phyloP scores from a whole-genome alignment of 2,329 filamentous ascomycete species.

The Penicillium decumbens region DNA sequence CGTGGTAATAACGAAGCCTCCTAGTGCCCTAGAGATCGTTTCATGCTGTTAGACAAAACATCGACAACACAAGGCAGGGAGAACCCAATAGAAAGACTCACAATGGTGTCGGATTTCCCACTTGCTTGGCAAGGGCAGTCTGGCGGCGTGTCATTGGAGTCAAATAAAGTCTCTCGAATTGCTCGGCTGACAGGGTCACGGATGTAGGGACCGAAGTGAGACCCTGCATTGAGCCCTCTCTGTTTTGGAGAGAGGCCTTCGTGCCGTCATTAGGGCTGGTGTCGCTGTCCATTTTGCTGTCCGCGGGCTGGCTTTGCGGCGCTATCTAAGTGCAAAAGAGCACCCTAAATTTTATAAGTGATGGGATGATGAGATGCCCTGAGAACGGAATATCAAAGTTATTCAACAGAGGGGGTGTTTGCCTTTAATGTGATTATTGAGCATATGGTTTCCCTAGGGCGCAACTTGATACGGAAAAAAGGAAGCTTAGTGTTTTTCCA shows the following conservation, averaged over 20 bases:
- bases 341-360: not conserved
- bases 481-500: too few relatives aligned
- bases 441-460: too few relatives aligned
- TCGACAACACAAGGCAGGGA: not conserved
- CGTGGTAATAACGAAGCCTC: conserved; percentile 26
- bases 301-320: not conserved
- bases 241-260: conserved; percentile 5
- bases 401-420: too few relatives aligned
- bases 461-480: too few relatives aligned
- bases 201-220: conserved; percentile 18
- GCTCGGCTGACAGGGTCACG: conserved; percentile 31
- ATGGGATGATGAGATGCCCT: not conserved
- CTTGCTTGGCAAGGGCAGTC: conserved; percentile 25
- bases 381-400: not conserved
- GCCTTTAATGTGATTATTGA: too few relatives aligned
- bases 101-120: conserved; percentile 35
- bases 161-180: conserved; percentile 35
- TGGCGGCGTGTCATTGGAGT: conserved; percentile 32
- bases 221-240: conserved; percentile 1
- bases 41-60: not conserved
- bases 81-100: conserved; percentile 9
- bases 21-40: conserved; percentile 15
- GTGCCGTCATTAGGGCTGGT: conserved; percentile 5
- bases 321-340: not conserved
- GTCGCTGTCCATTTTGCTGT: conserved; percentile 7